Evolutionary conservation across 225 moss, liverwort and hornwort genomes (phyloP).

Genomic region (Rhytidiadelphus loreus): DNA sequence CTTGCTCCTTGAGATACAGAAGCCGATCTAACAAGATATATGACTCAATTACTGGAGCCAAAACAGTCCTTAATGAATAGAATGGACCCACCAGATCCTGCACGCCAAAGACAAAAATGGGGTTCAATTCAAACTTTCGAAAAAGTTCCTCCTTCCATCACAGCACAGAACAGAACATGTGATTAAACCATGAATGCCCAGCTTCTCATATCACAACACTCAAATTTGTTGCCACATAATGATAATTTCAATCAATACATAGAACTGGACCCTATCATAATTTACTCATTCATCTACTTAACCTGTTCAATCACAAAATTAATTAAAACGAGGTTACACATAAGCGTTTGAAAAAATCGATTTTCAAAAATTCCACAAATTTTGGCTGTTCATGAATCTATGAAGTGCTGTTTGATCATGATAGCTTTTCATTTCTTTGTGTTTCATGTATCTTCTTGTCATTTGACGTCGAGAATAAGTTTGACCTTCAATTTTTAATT

Average conservation of each 20-base stretch:
- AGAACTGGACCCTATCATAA: neutral
- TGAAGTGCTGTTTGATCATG: neutral
- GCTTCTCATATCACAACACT: neutral
- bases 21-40: conserved; percentile 52
- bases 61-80: conserved; percentile 45
- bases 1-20: conserved; percentile 41
- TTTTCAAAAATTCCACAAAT: neutral
- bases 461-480: neutral
- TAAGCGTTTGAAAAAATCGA: neutral
- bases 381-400: neutral
- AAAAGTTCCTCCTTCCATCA: neutral
- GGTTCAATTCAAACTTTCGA: neutral
- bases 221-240: neutral
- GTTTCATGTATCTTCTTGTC: neutral
- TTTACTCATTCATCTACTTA: neutral
- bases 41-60: conserved; percentile 50
- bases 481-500: no score
- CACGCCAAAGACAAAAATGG: neutral
- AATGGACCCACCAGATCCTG: conserved; percentile 61
- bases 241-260: neutral
- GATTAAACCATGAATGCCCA: neutral
- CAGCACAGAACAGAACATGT: neutral
- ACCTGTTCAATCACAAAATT: neutral
- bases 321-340: neutral
- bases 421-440: neutral